Base-by-base conservation (phyloP, 1,139 yeast species). In the Saccharomyces hybrid region DNA sequence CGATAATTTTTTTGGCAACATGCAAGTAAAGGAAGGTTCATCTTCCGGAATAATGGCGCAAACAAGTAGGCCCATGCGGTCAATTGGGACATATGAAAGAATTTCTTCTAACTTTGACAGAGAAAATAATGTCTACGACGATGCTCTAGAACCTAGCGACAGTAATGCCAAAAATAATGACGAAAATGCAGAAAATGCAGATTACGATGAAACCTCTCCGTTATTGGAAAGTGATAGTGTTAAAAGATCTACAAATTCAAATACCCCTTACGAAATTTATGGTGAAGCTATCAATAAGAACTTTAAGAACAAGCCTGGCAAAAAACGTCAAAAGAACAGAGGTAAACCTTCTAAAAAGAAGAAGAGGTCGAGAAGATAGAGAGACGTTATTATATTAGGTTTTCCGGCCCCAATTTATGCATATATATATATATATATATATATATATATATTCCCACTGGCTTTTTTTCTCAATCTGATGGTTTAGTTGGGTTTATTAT, bases 1-100 rank as follows among this genome's bases (percentile, higher is more conserved):
- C 4, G 49, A 27, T 46, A 84, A 83, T 47, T 84, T 84, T 61
- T 84, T 84, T 64, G 88, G 88, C 0, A 48, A 57, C 46, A 54
- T 59, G 16, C 52, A 54, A 27, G 54, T 59, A 25, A 57, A 58
- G 47, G 54, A 53, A 50, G 58, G 58, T 16, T 56, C 50, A 30
- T 42, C 52, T 20, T 26, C 47, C 2, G n/a, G 47, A 23, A n/a
- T 23, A 52, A 51, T 26, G n/a, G 44, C 7, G 16, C 47, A 38
- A 46, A 31, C 30, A 26, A 38, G 16, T 46, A 34, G 6, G 26
- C 8, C 41, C 28, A 30, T 9, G 44, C 20, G 23, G 5, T 38
- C 38, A 4, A 7, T 25, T 25, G 57, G 54, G 41, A 49, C 54
- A 30, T 60, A 65, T 50, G 65, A 63, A 54, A 56, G 64, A 31